A percentile compares a stretch with the other conserved stretches of the same genome.
phyloP scores from a whole-genome alignment of 495 filamentous ascomycete species.

The Aspergillus asperescens region DNA sequence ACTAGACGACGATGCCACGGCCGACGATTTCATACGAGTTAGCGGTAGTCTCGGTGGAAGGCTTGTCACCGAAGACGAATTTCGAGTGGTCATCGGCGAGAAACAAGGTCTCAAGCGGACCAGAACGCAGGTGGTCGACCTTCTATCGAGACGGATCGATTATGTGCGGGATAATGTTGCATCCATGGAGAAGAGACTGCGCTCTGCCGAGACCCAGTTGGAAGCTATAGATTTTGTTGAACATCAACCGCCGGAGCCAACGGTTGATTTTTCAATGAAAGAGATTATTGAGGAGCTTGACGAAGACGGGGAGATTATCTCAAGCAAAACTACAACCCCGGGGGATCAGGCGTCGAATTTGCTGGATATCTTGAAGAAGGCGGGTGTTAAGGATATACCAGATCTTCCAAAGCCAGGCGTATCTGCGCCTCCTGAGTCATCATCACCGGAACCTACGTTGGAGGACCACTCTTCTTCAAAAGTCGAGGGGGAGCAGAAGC shows the following conservation, averaged over 20 bases:
- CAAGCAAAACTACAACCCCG: conserved; percentile 53
- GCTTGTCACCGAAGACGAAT: conserved; percentile 54
- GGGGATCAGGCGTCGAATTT: conserved; percentile 57
- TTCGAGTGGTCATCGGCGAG: conserved; percentile 33
- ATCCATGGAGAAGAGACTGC: conserved; percentile 60
- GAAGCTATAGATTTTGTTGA: conserved; percentile 40
- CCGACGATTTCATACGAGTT: conserved; percentile 47
- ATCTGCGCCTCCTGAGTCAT: neutral
- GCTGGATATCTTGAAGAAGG: conserved; percentile 63
- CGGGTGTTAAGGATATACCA: conserved; percentile 54
- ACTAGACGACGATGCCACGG: conserved; percentile 45
- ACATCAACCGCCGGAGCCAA: conserved; percentile 19
- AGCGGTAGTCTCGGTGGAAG: conserved; percentile 47
- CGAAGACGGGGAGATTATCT: conserved; percentile 81
- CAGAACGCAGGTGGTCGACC: conserved; percentile 59
- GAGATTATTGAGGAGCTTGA: conserved; percentile 92
- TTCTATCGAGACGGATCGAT: conserved; percentile 73
- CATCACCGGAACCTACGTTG: neutral
- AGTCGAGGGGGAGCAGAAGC: neutral
- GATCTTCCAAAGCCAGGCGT: conserved; percentile 17
- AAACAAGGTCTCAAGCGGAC: conserved; percentile 29
- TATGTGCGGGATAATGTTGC: conserved; percentile 79
- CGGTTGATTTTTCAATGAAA: conserved; percentile 58
- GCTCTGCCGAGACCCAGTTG: conserved; percentile 62
- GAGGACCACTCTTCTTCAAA: neutral